Conservation (phyloP, 306 rosid species). For the Sphenostylis stenocarpa region DNA sequence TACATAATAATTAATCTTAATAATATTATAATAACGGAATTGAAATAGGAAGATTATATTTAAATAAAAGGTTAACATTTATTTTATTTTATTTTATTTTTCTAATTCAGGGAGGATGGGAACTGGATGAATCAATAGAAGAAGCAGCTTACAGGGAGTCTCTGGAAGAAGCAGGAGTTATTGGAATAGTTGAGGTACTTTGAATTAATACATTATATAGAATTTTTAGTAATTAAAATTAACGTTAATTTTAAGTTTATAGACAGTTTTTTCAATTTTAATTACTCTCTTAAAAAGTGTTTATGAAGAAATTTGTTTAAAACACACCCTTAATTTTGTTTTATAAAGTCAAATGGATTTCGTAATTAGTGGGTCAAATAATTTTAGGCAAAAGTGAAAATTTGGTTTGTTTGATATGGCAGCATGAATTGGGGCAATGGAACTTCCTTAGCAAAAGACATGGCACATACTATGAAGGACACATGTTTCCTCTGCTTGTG, state of each 20-base stretch:
- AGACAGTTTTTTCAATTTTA: too few species aligned
- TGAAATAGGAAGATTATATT: too few species aligned
- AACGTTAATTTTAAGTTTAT: too few species aligned
- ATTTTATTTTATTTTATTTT: too few species aligned
- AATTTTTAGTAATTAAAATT: too few species aligned
- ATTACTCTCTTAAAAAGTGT: too few species aligned
- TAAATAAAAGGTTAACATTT: too few species aligned
- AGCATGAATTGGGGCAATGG: conserved; percentile 90
- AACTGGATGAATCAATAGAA: conserved; percentile 86
- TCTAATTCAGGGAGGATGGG: conserved; percentile 85
- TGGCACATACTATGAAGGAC: conserved; percentile 84
- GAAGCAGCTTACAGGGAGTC: conserved; percentile 89
- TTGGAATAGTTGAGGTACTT: conserved; percentile 75
- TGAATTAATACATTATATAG: too few species aligned
- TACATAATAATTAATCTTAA: too few species aligned
- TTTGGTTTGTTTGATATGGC: conserved; percentile 21
- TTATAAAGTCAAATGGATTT: not conserved
- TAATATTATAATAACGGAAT: too few species aligned
- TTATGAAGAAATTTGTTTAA: too few species aligned
- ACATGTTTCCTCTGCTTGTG: conserved; percentile 90
- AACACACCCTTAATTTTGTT: too few species aligned
- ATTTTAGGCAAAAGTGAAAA: not conserved
- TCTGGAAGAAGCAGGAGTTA: conserved; percentile 93
- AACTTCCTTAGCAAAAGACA: conserved; percentile 83
- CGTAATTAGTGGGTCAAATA: not conserved